These are phyloP conservation scores for Aquilaria sinensis DNA, from an alignment of 345 rosid species.

Conservation along the genomic window DNA sequence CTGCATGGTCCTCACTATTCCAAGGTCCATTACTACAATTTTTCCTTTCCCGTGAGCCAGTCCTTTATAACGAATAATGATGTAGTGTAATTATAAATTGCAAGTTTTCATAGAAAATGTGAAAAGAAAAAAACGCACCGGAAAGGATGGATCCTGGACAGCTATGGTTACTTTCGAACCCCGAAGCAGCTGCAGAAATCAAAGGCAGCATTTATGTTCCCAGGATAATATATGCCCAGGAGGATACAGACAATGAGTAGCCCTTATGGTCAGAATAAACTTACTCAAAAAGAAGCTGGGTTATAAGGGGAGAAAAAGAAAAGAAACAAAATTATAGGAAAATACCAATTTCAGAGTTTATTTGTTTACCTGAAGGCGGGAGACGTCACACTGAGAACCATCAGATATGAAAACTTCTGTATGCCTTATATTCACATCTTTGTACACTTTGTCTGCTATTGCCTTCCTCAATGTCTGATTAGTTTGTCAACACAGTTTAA, in stretches of 20 bases:
- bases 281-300: not conserved
- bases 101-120: not conserved
- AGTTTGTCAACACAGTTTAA: not conserved
- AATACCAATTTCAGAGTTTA: not conserved
- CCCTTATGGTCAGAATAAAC: not conserved
- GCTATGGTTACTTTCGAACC: slow-evolving; percentile 48
- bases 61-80: too few relatives aligned
- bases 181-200: slow-evolving; percentile 37
- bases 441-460: slow-evolving; percentile 49
- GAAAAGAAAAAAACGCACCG: slow-evolving; percentile 23
- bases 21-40: too few relatives aligned
- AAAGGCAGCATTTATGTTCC: slow-evolving; percentile 6
- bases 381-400: slow-evolving; percentile 60
- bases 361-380: slow-evolving; percentile 48
- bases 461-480: slow-evolving; percentile 40
- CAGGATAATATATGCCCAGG: not conserved
- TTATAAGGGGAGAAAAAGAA: not conserved
- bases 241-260: not conserved
- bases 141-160: slow-evolving; percentile 64
- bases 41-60: too few relatives aligned
- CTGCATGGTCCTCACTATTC: too few relatives aligned
- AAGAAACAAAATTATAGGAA: not conserved
- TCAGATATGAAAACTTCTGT: slow-evolving; percentile 61
- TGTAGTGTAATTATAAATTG: not conserved
- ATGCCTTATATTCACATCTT: slow-evolving; percentile 30